Percentiles rank a stretch among this genome's conserved stretches.
These are phyloP conservation scores for Butyriboletus appendiculatus DNA, from an alignment of 1,284 basidiomycete genomes.

Conservation along the genomic window DNA sequence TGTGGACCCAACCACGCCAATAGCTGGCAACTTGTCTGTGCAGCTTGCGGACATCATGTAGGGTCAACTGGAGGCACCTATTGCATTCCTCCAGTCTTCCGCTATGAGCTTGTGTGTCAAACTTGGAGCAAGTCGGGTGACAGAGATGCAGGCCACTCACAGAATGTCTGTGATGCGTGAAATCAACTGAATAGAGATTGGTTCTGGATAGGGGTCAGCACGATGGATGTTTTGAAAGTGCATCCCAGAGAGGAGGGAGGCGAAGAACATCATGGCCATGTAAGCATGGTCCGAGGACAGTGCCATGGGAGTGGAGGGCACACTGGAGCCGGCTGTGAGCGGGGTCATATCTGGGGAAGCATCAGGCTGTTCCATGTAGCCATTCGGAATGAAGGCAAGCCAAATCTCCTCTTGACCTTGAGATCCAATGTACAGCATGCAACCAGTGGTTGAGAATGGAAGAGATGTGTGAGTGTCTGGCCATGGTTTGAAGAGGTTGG, in stretches of 20 bases:
- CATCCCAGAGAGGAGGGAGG: not conserved
- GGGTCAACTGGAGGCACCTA: no score
- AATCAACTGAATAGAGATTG: no score
- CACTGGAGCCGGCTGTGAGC: not conserved
- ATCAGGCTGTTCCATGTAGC: not conserved
- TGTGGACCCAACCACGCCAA: no score
- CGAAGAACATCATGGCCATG: not conserved
- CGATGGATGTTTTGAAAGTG: not conserved
- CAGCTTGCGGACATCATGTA: no score
- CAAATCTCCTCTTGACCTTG: constrained; percentile 4
- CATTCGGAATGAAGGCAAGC: constrained; percentile 2
- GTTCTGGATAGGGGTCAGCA: no score
- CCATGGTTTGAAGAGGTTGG: not conserved
- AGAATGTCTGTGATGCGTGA: no score
- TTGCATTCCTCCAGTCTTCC: no score
- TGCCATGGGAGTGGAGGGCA: not conserved
- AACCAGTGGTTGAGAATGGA: not conserved
- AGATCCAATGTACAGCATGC: constrained; percentile 7
- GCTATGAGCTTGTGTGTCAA: no score
- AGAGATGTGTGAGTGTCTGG: not conserved
- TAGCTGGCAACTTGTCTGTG: no score
- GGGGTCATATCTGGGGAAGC: not conserved
- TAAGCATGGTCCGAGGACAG: not conserved
- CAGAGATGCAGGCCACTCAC: no score
- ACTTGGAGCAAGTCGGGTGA: no score